Conservation (phyloP, 2,329 filamentous ascomycete genomes). For the Colletotrichum truncatum region DNA sequence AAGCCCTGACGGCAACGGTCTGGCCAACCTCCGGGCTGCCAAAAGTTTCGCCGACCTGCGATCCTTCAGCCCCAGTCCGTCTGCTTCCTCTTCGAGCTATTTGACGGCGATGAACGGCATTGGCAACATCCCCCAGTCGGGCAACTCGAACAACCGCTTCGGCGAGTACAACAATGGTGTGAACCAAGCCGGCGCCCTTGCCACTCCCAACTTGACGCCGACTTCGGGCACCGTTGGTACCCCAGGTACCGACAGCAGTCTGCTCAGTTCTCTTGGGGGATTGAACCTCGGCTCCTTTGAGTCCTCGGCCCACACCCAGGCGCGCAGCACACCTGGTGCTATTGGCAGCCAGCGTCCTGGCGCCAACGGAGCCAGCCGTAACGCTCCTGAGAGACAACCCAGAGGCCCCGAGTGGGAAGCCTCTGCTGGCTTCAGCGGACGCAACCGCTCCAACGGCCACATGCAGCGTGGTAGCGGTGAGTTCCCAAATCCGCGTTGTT, state of each 20-base stretch:
- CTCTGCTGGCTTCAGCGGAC: slow-evolving; percentile 60
- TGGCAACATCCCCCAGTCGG: slow-evolving; percentile 59
- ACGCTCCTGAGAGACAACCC: slow-evolving; percentile 69
- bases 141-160: slow-evolving; percentile 48
- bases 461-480: slow-evolving; percentile 69
- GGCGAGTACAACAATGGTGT: slow-evolving; percentile 54
- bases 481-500: slow-evolving; percentile 35
- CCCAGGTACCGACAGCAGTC: slow-evolving; percentile 47
- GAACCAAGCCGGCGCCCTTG: slow-evolving; percentile 44
- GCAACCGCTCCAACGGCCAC: slow-evolving; percentile 67
- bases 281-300: slow-evolving; percentile 63
- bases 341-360: slow-evolving; percentile 73
- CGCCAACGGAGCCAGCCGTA: slow-evolving; percentile 52
- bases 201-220: slow-evolving; percentile 43
- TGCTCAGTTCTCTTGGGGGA: slow-evolving; percentile 59
- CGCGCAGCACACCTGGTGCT: slow-evolving; percentile 64
- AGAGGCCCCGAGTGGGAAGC: slow-evolving; percentile 71
- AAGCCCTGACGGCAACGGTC: slow-evolving; percentile 70
- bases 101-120: slow-evolving; percentile 62
- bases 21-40: slow-evolving; percentile 84
- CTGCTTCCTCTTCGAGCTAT: slow-evolving; percentile 88
- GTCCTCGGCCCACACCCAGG: slow-evolving; percentile 47
- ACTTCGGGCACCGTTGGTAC: slow-evolving; percentile 48
- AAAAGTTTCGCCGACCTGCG: slow-evolving; percentile 97
- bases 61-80: slow-evolving; percentile 94